A percentile compares a stretch with the other conserved stretches of the same genome.
Conservation (phyloP, 768 basidiomycete species). For the Lepiota brunneoincarnata region DNA sequence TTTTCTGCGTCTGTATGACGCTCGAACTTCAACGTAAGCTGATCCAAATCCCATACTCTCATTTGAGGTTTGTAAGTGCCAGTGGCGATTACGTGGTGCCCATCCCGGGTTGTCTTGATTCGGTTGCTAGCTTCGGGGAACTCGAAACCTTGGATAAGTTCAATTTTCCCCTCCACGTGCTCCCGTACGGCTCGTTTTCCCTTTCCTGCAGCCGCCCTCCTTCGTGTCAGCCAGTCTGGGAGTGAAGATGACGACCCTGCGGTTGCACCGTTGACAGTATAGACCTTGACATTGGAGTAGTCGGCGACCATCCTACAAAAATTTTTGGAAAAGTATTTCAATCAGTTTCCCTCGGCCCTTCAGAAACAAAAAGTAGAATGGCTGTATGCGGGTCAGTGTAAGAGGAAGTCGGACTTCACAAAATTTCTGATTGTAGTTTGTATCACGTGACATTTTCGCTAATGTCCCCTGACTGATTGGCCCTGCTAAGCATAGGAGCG, state of each 20-base stretch:
- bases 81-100: constrained; percentile 89
- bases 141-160: constrained; percentile 94
- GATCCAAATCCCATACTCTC: constrained; percentile 91
- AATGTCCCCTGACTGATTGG: too few species aligned
- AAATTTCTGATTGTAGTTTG: not conserved
- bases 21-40: constrained; percentile 92
- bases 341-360: not conserved
- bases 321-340: not conserved
- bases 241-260: constrained; percentile 86
- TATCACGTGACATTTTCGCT: not conserved
- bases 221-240: constrained; percentile 90
- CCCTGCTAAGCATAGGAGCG: too few species aligned
- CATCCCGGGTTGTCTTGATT: constrained; percentile 88
- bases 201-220: constrained; percentile 62
- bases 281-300: constrained; percentile 63
- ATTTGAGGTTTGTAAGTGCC: constrained; percentile 99
- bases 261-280: constrained; percentile 93
- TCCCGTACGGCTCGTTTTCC: constrained; percentile 68
- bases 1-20: constrained; percentile 96
- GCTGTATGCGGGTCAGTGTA: not conserved
- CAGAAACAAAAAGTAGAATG: not conserved
- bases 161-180: constrained; percentile 80
- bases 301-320: constrained; percentile 21
- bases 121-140: constrained; percentile 96
- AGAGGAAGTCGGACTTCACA: not conserved